Evolutionary conservation across 2,329 filamentous ascomycete species (phyloP).

Genomic region (Nemania abortiva): DNA sequence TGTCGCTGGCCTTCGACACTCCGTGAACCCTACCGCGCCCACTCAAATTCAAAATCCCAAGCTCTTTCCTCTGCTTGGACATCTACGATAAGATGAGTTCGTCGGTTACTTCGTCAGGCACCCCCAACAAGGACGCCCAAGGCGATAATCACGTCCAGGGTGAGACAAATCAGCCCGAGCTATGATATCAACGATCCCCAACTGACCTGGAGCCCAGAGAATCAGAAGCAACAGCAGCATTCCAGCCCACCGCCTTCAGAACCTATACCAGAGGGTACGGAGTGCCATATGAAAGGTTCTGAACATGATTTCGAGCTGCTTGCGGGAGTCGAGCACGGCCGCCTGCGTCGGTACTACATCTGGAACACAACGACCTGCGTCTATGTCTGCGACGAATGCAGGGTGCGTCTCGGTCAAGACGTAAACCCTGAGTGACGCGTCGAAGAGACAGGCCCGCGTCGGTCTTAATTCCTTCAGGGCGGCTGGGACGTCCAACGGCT

Average conservation of each 20-base stretch:
- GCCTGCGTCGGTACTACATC: background rate
- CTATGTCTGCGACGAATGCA: slow-evolving; percentile 21
- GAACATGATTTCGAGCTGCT: slow-evolving; percentile 15
- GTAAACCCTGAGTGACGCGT: background rate
- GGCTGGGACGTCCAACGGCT: background rate
- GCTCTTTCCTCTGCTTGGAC: background rate
- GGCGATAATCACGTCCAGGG: background rate
- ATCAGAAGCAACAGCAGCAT: background rate
- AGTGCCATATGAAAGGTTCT: slow-evolving; percentile 11
- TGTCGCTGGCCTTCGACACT: background rate
- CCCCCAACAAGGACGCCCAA: background rate
- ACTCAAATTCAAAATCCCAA: background rate
- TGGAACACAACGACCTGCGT: background rate
- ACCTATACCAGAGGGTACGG: background rate
- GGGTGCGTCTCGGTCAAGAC: background rate
- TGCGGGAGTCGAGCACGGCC: slow-evolving; percentile 9
- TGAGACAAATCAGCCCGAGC: background rate
- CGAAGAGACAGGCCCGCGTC: too few species aligned
- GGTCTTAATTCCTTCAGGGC: background rate
- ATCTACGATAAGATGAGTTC: slow-evolving; percentile 8
- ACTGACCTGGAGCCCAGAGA: background rate
- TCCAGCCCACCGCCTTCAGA: background rate
- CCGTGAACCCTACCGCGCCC: background rate
- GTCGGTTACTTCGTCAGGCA: background rate
- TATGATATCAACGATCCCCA: background rate